A percentile compares a stretch with the other conserved stretches of the same genome.
Evolutionary conservation across 768 basidiomycete genomes (phyloP).

Genomic region (Rhodotorula kratochvilovae): DNA sequence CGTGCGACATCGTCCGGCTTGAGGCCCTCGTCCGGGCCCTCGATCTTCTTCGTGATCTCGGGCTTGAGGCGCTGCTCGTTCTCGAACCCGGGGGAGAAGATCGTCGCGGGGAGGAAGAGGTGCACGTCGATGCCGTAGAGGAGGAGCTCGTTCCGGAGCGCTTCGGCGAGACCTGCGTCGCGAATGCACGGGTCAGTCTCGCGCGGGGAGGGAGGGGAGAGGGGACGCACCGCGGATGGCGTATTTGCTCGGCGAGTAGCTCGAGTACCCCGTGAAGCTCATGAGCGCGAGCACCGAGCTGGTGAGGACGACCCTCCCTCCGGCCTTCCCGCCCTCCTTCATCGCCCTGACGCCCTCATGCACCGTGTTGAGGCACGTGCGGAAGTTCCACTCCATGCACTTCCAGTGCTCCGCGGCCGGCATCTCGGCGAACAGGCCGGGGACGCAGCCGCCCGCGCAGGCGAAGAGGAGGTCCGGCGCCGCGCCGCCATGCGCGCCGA

Average conservation of each 20-base stretch:
- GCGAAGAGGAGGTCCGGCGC: slow-evolving; percentile 69
- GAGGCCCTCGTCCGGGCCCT: slow-evolving; percentile 63
- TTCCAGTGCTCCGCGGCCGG: slow-evolving; percentile 57
- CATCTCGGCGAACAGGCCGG: slow-evolving; percentile 71
- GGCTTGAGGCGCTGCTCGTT: slow-evolving; percentile 74
- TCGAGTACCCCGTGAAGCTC: slow-evolving; percentile 69
- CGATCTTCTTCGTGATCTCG: slow-evolving; percentile 66
- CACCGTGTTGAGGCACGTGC: slow-evolving; percentile 56
- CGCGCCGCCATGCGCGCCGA: slow-evolving; percentile 55
- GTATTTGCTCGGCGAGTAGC: slow-evolving; percentile 78
- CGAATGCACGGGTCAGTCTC: background rate
- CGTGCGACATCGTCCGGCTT: slow-evolving; percentile 63
- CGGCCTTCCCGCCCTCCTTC: slow-evolving; percentile 56
- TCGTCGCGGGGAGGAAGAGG: slow-evolving; percentile 76
- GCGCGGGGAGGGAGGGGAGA: background rate
- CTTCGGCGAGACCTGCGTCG: slow-evolving; percentile 69
- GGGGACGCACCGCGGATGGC: slow-evolving; percentile 65
- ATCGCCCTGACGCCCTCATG: slow-evolving; percentile 67
- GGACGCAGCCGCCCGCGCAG: slow-evolving; percentile 66
- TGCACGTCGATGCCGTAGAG: slow-evolving; percentile 74
- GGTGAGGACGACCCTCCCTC: slow-evolving; percentile 67
- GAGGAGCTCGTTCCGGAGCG: slow-evolving; percentile 70
- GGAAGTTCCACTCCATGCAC: slow-evolving; percentile 61
- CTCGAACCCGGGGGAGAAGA: slow-evolving; percentile 68
- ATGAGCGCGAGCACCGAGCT: slow-evolving; percentile 71